Percentiles rank a stretch among this genome's conserved stretches.
Evolutionary conservation across 2,329 filamentous ascomycete genomes (phyloP).

Genomic region (Neocucurbitaria cava): DNA sequence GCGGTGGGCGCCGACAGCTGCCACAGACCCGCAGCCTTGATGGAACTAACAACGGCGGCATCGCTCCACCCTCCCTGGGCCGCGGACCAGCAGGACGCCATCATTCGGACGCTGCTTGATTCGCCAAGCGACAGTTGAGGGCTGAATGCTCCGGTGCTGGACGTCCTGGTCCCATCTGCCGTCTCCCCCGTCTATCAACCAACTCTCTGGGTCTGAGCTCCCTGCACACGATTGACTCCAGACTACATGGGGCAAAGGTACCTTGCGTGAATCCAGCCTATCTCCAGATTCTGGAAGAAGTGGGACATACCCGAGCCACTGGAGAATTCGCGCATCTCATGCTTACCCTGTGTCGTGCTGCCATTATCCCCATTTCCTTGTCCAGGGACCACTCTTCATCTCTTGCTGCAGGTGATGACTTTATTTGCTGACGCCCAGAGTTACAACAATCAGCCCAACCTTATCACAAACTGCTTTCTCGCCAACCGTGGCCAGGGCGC

Average conservation of each 20-base stretch:
- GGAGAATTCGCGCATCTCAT: background rate
- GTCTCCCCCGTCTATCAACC: slow-evolving; percentile 17
- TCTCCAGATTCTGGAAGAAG: background rate
- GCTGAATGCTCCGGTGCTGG: slow-evolving; percentile 7
- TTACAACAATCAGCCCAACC: slow-evolving; percentile 22
- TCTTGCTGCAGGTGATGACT: slow-evolving; percentile 20
- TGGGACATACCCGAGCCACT: background rate
- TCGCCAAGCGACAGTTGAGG: slow-evolving; percentile 5
- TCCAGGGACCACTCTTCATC: slow-evolving; percentile 11
- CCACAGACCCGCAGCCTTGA: too few species aligned
- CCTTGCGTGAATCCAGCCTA: slow-evolving; percentile 5
- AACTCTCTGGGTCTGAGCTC: slow-evolving; percentile 15
- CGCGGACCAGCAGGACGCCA: background rate
- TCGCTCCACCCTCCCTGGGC: slow-evolving; percentile 5
- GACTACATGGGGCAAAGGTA: background rate
- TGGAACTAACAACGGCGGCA: too few species aligned
- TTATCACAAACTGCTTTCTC: slow-evolving; percentile 30
- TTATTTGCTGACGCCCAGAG: slow-evolving; percentile 36
- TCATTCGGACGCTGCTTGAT: slow-evolving; percentile 5
- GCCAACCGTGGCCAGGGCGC: slow-evolving; percentile 15
- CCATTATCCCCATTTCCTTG: background rate
- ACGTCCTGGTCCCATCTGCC: slow-evolving; percentile 4
- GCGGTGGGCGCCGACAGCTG: background rate
- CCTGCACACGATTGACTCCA: slow-evolving; percentile 3
- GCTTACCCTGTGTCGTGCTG: background rate